Evolutionary conservation across 2,329 filamentous ascomycete genomes (phyloP).

Genomic region (Trichophyton equinum): DNA sequence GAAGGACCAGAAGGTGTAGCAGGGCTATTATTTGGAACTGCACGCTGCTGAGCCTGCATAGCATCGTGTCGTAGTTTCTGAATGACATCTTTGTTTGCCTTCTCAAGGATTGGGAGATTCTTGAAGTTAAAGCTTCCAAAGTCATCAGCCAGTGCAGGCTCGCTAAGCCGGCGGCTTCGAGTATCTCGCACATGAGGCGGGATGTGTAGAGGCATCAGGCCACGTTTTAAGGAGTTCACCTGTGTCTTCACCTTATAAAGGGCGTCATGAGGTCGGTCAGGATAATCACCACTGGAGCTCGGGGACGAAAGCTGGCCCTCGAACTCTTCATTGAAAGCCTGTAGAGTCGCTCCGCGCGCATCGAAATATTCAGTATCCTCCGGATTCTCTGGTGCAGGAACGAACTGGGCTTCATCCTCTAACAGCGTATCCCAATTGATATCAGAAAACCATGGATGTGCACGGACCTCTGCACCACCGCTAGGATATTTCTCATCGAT

Average conservation of each 20-base stretch:
- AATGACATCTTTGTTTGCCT: slow-evolving; percentile 97
- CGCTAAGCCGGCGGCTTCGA: slow-evolving; percentile 75
- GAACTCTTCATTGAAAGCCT: slow-evolving; percentile 86
- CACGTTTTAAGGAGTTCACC: slow-evolving; percentile 76
- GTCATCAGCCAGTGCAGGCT: slow-evolving; percentile 78
- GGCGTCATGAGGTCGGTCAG: slow-evolving; percentile 86
- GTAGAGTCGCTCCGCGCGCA: slow-evolving; percentile 74
- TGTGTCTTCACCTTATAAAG: slow-evolving; percentile 79
- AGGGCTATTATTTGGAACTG: slow-evolving; percentile 24
- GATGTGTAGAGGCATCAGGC: slow-evolving; percentile 89
- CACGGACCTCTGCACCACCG: slow-evolving; percentile 83
- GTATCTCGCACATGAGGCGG: slow-evolving; percentile 89
- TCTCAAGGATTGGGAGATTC: slow-evolving; percentile 89
- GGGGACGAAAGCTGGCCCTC: slow-evolving; percentile 75
- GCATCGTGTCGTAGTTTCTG: slow-evolving; percentile 90
- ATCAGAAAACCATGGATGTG: slow-evolving; percentile 75
- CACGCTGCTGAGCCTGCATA: slow-evolving; percentile 54
- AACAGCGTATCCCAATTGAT: slow-evolving; percentile 81
- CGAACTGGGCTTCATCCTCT: slow-evolving; percentile 93
- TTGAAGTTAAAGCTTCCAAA: slow-evolving; percentile 97
- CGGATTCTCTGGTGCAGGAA: slow-evolving; percentile 81
- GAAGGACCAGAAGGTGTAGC: slow-evolving; percentile 45
- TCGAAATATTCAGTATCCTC: slow-evolving; percentile 99
- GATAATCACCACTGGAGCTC: slow-evolving; percentile 60
- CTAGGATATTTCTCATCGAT: slow-evolving; percentile 66